These are phyloP conservation scores for Cryptococcus depauperatus DNA, from an alignment of 1,284 basidiomycete species.

Conservation along the genomic window DNA sequence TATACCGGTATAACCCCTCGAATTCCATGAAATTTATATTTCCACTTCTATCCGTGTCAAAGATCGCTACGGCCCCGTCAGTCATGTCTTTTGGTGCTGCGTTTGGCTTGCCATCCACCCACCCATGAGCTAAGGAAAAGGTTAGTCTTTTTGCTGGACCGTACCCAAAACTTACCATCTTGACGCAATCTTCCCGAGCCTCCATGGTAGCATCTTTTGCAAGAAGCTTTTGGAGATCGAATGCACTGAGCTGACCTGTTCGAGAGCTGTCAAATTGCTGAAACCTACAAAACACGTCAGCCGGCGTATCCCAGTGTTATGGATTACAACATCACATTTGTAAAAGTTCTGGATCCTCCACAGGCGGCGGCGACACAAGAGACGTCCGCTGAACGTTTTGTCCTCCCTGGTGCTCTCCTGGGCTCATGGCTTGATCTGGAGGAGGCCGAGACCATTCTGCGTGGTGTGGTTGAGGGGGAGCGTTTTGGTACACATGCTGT, in stretches of 20 bases:
- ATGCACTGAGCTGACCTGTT: slow-evolving; percentile 34
- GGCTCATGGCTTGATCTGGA: not conserved
- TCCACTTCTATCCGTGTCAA: slow-evolving; percentile 42
- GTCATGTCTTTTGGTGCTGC: not conserved
- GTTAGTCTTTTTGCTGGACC: not conserved
- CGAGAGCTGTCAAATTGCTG: slow-evolving; percentile 34
- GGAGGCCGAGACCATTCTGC: not conserved
- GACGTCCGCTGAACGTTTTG: slow-evolving; percentile 12
- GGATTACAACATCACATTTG: slow-evolving; percentile 20
- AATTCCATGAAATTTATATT: slow-evolving; percentile 43
- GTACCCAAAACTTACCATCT: slow-evolving; percentile 34
- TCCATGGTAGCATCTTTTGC: slow-evolving; percentile 41
- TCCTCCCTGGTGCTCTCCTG: slow-evolving; percentile 9
- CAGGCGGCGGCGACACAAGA: slow-evolving; percentile 3
- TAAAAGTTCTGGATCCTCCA: slow-evolving; percentile 26
- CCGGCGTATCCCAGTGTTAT: not conserved
- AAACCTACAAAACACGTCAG: slow-evolving; percentile 22
- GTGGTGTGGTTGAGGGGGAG: slow-evolving; percentile 8
- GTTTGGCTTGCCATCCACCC: slow-evolving; percentile 8
- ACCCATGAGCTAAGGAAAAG: slow-evolving; percentile 26
- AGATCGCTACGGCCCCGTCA: slow-evolving; percentile 28
- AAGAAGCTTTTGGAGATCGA: slow-evolving; percentile 37
- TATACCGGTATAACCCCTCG: slow-evolving; percentile 43
- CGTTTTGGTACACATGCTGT: slow-evolving; percentile 6
- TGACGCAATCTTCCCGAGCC: slow-evolving; percentile 43